Base-by-base conservation (phyloP, 1,284 basidiomycete species). In the Anthracocystis setariae region DNA sequence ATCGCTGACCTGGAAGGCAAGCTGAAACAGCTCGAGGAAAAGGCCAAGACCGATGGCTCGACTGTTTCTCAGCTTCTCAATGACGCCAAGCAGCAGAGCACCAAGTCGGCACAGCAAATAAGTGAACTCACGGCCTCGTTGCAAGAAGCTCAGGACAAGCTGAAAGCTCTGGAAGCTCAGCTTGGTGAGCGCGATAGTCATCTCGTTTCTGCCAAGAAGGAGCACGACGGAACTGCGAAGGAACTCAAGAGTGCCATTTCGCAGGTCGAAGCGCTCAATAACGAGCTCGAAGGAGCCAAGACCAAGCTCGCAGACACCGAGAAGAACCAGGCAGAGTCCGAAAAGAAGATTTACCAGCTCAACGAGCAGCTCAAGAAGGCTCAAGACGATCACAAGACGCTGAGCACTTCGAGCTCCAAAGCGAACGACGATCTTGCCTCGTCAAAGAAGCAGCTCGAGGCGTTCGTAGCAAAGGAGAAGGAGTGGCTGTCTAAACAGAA, bases 401-500 rank as follows among this genome's bases (percentile, higher is more conserved):
- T 62, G 17, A 25, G 43, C 29, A 21, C 64, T 13, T 62, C 58
- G 7, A 45, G 42, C 12, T 40, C 45, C 25, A 42, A 64, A 40
- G 33, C 29, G n/a, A 38, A 51, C 45, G 25, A 58, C 15, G 54
- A 65, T 43, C 55, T 61, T 24, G 71, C 53, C n/a, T 27, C 44
- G 42, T 51, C 59, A 2, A 58, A 57, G 42, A 52, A 73, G 42
- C 46, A 60, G 25, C 40, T 69, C 5, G 39, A 44, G 8, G 40
- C 48, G 23, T 37, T 56, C 20, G 37, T 40, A 35, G 32, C 27
- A 12, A 60, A 64, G 49, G 46, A 62, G 46, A 62, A 62, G 33
- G 65, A 62, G 7, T 50, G 29, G 50, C 49, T 58, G 17, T 40
- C 54, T 4, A 58, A 68, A 46, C 65, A 58, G 18, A 61, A 68